These are phyloP conservation scores for Hansenula sp. DNA, from an alignment of 1,139 yeast genomes.

Conservation along the genomic window DNA sequence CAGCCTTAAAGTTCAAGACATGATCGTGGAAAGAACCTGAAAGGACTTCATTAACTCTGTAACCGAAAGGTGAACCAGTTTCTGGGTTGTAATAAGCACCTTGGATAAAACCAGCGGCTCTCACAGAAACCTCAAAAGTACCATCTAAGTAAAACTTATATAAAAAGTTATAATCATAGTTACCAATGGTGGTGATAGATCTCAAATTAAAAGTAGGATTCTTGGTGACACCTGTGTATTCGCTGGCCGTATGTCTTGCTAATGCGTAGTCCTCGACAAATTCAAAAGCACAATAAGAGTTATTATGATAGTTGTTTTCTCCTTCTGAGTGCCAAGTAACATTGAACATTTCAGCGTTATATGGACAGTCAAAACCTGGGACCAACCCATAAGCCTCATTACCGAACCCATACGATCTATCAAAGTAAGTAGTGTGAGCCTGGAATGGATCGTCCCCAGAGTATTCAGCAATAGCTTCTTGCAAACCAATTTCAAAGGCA, in stretches of 20 bases:
- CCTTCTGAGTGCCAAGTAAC: slow-evolving; percentile 22
- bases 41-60: slow-evolving; percentile 17
- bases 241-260: slow-evolving; percentile 20
- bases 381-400: slow-evolving; percentile 23
- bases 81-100: slow-evolving; percentile 22
- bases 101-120: slow-evolving; percentile 26
- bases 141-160: slow-evolving; percentile 24
- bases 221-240: slow-evolving; percentile 16
- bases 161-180: slow-evolving; percentile 24
- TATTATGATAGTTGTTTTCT: slow-evolving; percentile 18
- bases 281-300: slow-evolving; percentile 24
- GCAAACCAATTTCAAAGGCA: slow-evolving; percentile 21
- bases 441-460: slow-evolving; percentile 26
- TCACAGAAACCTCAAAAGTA: slow-evolving; percentile 22
- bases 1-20: slow-evolving; percentile 23
- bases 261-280: slow-evolving; percentile 21
- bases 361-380: slow-evolving; percentile 25
- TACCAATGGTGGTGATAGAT: slow-evolving; percentile 23
- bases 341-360: slow-evolving; percentile 23
- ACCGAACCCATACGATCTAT: slow-evolving; percentile 23
- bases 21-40: slow-evolving; percentile 26
- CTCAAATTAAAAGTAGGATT: slow-evolving; percentile 22
- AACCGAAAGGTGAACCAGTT: slow-evolving; percentile 19
- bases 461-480: slow-evolving; percentile 26
- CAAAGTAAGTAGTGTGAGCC: slow-evolving; percentile 20